These are phyloP conservation scores for Colletotrichum australisinense DNA, from an alignment of 2,329 filamentous ascomycete genomes.

Conservation along the genomic window DNA sequence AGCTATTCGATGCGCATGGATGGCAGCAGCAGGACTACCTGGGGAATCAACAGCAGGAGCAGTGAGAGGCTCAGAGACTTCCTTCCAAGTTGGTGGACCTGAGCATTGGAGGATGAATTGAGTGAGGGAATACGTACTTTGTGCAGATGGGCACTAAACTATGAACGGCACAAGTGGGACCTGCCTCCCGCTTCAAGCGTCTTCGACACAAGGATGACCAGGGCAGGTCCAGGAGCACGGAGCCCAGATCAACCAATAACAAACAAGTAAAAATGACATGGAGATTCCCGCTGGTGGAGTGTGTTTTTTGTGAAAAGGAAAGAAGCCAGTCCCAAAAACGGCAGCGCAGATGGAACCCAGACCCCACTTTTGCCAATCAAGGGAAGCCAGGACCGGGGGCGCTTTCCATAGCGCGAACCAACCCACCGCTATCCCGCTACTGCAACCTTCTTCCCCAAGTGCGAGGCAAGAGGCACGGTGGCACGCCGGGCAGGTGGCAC, in stretches of 20 bases:
- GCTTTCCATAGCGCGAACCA: constrained; percentile 21
- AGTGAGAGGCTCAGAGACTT: neutral
- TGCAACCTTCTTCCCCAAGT: constrained; percentile 34
- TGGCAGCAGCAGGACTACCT: neutral
- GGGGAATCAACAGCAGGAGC: no score
- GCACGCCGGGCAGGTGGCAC: neutral
- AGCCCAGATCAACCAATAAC: constrained; percentile 18
- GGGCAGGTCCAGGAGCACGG: neutral
- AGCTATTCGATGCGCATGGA: neutral
- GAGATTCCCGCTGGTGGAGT: constrained; percentile 17
- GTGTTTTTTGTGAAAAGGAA: constrained; percentile 9
- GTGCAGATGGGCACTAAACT: constrained; percentile 7
- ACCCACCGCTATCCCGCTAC: constrained; percentile 29
- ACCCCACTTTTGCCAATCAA: neutral
- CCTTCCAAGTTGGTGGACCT: neutral
- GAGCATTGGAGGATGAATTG: neutral
- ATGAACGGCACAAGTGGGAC: constrained; percentile 3
- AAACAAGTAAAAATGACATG: neutral
- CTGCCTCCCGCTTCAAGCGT: constrained; percentile 15
- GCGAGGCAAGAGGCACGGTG: neutral
- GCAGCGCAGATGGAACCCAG: constrained; percentile 1
- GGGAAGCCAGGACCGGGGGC: neutral
- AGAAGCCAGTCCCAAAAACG: neutral
- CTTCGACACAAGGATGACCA: neutral
- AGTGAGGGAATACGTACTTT: neutral